Base-by-base conservation (phyloP, 371 early-diverging fungal genomes). In the Rhizopus stolonifer region DNA sequence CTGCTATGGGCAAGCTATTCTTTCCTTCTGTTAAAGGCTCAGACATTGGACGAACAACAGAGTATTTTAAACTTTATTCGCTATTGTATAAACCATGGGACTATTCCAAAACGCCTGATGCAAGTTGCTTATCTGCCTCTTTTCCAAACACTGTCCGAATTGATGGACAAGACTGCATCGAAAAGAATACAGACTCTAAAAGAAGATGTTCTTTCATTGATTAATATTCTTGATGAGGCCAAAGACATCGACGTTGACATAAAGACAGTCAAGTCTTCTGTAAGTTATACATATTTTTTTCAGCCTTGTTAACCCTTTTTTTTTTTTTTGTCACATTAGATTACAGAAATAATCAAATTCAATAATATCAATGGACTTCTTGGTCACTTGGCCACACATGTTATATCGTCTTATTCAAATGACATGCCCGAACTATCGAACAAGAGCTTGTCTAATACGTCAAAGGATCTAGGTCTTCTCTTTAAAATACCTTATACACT, bases 141-240 rank as follows among this genome's bases (percentile, higher is more conserved):
- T 7, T 77, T 81, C 42, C 84, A 83, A 40, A 65, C 78, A 15
- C 54, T 81, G 39, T 60, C 81, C 0, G 79, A 80, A 32, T 38
- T 65, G 2, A 65, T 65, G 3, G 65, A 56, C 1, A 56, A 53
- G 7, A 32, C 29, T 5, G 43, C 54, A 14, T 54, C 43, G 11
- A 21, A 47, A 11, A 10, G 19, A 2, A 22, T 61, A 1, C 26
- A 46, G 14, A 17, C 21, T 0, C 22, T 50, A 0, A 50, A 46
- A 19, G 17, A 49, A 4, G 18, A 49, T 15, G 23, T 39, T 0
- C 13, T 56, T 5, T 2, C 7, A 3, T 23, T 61, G 38, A 51
- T 55, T 7, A 14, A 46, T 21, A 18, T 8, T 7, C 23, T 55
- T 3, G 47, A 56, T 26, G 26, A 49, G 9, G 15, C 36, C 13